Base-by-base conservation (phyloP, 2,329 filamentous ascomycete species). In the Cercospora berteroae region DNA sequence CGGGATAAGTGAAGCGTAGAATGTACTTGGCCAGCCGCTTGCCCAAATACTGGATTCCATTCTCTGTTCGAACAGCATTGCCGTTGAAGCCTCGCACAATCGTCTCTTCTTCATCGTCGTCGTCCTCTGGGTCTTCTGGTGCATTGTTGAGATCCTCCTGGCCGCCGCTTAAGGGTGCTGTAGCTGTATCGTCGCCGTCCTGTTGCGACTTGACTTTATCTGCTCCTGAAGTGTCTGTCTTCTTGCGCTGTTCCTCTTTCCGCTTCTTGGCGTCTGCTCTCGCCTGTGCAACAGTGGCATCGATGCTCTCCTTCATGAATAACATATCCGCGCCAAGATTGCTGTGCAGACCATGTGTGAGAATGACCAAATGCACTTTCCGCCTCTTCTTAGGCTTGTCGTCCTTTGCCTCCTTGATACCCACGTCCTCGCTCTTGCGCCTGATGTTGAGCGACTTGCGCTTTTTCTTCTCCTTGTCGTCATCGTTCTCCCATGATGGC, bases 291-390 rank as follows among this genome's bases (percentile, higher is more conserved):
- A 90, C 90, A 2, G 92, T 89, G 29, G 89, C 88, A 80, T 99
- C 95, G 69, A 99, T 98, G 79, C 93, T 96, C 80, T 99, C 95
- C 77, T 99, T 99, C 78, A 99, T 81, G 77, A 92, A 99, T 20
- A 99, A 83, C 95, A 99, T 97, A 78, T 99, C 95, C 23, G 93
- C 91, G 5, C 95, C 93, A 12, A 97, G 84, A 78, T 99, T 99
- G 80, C 94, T 97, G 79, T 99, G 95, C 70, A 99, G 80, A 0
- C 95, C 95, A 81, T 99, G 95, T 0, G 95, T 98, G 60, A 99
- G 81, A 36, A 99, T 85, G 25, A 99, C 95, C 50, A 99, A 83
- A 77, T 99, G 95, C 2, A 99, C 84, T 71, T 90, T 94, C 80
- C 92, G 93, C 72, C 86, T 85, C 77, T 89, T 90, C 70, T 81